Percentiles rank a stretch among this genome's conserved stretches.
These are phyloP conservation scores for Suillus hirtellus DNA, from an alignment of 768 basidiomycete species.

Conservation along the genomic window DNA sequence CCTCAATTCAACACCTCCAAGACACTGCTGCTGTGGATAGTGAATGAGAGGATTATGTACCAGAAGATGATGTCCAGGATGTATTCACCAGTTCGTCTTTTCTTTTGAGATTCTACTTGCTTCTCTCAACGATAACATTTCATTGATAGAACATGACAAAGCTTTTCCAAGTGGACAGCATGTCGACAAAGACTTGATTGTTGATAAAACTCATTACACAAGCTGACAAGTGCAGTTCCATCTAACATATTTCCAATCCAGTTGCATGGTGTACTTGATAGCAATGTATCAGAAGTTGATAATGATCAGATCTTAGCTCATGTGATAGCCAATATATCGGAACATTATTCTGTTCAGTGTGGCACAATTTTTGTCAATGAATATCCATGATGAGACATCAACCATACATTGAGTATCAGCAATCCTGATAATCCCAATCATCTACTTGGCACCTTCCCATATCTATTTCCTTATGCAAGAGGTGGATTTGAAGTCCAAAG, in stretches of 20 bases:
- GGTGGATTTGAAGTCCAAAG: no score
- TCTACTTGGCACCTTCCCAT: background rate
- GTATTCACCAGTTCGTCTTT: background rate
- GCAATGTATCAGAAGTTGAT: background rate
- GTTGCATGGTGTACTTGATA: background rate
- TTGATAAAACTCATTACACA: no score
- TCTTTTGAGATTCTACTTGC: no score
- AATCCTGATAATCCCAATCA: background rate
- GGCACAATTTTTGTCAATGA: background rate
- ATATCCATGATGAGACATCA: background rate
- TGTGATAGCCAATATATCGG: background rate
- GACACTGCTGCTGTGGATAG: background rate
- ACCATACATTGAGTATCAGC: background rate
- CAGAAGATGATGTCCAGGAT: background rate
- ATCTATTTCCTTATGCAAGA: background rate
- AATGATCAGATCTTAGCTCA: background rate
- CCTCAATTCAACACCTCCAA: background rate
- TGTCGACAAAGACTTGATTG: background rate
- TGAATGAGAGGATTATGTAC: background rate
- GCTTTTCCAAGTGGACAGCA: background rate
- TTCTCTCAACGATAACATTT: no score
- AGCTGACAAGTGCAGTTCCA: no score
- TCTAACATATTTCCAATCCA: background rate
- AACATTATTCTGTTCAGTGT: background rate
- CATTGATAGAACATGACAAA: background rate